Evolutionary conservation across 257 asterid species (phyloP).

Genomic region (Petrea volubilis): DNA sequence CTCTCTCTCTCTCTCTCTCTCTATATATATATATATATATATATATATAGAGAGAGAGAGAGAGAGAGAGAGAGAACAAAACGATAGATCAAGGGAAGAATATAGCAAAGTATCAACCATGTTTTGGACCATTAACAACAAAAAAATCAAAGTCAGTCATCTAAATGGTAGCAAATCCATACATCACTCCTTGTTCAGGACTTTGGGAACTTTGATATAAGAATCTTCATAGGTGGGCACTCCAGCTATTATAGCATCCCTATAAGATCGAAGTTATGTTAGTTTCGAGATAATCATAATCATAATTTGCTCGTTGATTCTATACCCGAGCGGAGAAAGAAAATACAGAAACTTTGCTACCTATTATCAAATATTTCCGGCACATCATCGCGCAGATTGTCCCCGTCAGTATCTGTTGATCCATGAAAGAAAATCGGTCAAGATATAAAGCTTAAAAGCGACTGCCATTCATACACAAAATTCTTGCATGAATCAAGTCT

Average conservation of each 20-base stretch:
- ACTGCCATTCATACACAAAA: background rate
- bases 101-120: too few relatives aligned
- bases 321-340: background rate
- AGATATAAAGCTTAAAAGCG: background rate
- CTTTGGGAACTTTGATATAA: slow-evolving; percentile 86
- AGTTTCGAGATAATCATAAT: background rate
- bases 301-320: background rate
- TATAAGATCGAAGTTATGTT: slow-evolving; percentile 16
- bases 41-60: too few relatives aligned
- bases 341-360: slow-evolving; percentile 5
- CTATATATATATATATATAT: too few relatives aligned
- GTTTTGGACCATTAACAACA: too few relatives aligned
- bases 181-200: slow-evolving; percentile 63
- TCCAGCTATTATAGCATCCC: slow-evolving; percentile 70
- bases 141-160: background rate
- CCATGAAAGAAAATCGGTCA: slow-evolving; percentile 1
- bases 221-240: slow-evolving; percentile 72
- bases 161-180: background rate
- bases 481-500: too few relatives aligned
- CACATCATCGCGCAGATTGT: slow-evolving; percentile 42
- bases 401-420: slow-evolving; percentile 45
- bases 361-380: slow-evolving; percentile 49
- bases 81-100: too few relatives aligned
- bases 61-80: too few relatives aligned
- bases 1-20: too few relatives aligned